phyloP scores from a whole-genome alignment of 1,139 yeast genomes.

The Geotrichum reessii region DNA sequence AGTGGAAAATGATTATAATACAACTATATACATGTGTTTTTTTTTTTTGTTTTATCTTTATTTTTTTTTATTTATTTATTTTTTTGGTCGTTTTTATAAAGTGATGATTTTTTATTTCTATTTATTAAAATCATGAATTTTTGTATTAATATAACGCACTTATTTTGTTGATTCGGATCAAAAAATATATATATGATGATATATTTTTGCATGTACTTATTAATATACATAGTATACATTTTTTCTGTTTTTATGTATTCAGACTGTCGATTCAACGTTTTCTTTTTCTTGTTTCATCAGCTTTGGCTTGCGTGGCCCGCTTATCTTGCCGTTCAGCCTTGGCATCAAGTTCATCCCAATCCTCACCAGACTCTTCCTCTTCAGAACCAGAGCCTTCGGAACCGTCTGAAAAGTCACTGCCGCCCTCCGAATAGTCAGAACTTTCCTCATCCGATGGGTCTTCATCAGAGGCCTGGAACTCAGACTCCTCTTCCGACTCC shows the following conservation, averaged over 20 bases:
- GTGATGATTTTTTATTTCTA: background rate
- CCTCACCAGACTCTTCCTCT: conserved; percentile 36
- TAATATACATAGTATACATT: too few relatives aligned
- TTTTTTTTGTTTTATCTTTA: background rate
- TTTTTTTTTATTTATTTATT: background rate
- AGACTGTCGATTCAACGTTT: conserved; percentile 11
- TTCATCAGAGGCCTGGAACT: conserved; percentile 34
- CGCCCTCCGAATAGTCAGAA: conserved; percentile 26
- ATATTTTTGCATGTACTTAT: background rate
- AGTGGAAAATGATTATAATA: conserved; percentile 8
- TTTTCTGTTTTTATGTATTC: background rate
- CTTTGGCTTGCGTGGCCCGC: conserved; percentile 21
- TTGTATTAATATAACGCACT: too few relatives aligned
- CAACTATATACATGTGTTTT: background rate
- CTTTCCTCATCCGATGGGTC: conserved; percentile 29
- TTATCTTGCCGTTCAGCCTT: conserved; percentile 34
- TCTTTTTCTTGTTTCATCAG: conserved; percentile 18
- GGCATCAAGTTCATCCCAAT: conserved; percentile 38
- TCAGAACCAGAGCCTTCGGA: conserved; percentile 25
- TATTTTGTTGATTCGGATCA: too few relatives aligned
- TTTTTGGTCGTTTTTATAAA: background rate
- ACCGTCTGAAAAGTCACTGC: conserved; percentile 21
- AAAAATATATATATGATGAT: background rate
- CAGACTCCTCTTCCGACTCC: conserved; percentile 39
- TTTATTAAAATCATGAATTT: too few relatives aligned